Conservation (phyloP, 805 yeast species). For the Yarrowia divulgata region DNA sequence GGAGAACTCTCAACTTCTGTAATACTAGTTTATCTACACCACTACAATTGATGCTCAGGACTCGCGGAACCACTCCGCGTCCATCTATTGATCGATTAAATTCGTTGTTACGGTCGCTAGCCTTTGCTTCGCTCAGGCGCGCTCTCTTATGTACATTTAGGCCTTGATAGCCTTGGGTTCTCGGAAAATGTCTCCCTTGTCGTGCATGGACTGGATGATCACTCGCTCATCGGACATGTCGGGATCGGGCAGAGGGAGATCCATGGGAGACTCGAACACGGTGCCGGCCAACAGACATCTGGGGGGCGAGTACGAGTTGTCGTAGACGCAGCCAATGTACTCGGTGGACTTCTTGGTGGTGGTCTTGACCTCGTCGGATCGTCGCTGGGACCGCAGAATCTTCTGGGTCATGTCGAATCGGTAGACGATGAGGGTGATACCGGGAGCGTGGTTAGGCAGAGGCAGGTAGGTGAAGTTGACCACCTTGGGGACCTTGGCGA, state of each 20-base stretch:
- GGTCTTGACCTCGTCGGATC: slow-evolving; percentile 56
- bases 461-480: slow-evolving; percentile 73
- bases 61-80: too few species aligned
- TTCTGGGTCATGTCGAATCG: slow-evolving; percentile 69
- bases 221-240: slow-evolving; percentile 43
- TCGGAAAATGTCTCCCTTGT: slow-evolving; percentile 52
- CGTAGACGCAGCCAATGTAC: slow-evolving; percentile 66
- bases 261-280: slow-evolving; percentile 62
- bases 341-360: slow-evolving; percentile 64
- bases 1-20: too few species aligned
- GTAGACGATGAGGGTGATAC: slow-evolving; percentile 66
- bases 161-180: slow-evolving; percentile 42
- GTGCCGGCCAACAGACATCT: slow-evolving; percentile 68
- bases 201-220: slow-evolving; percentile 50
- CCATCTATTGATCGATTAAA: background rate
- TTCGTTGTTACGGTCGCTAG: background rate
- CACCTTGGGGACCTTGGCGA: slow-evolving; percentile 74
- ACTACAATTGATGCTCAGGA: too few species aligned
- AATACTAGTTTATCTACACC: too few species aligned
- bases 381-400: slow-evolving; percentile 58
- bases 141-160: slow-evolving; percentile 32
- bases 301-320: slow-evolving; percentile 61
- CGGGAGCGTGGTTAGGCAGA: slow-evolving; percentile 61
- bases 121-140: background rate
- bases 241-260: slow-evolving; percentile 50